Base-by-base conservation (phyloP, 352 stramenopile species). In the Globisporangium solare region DNA sequence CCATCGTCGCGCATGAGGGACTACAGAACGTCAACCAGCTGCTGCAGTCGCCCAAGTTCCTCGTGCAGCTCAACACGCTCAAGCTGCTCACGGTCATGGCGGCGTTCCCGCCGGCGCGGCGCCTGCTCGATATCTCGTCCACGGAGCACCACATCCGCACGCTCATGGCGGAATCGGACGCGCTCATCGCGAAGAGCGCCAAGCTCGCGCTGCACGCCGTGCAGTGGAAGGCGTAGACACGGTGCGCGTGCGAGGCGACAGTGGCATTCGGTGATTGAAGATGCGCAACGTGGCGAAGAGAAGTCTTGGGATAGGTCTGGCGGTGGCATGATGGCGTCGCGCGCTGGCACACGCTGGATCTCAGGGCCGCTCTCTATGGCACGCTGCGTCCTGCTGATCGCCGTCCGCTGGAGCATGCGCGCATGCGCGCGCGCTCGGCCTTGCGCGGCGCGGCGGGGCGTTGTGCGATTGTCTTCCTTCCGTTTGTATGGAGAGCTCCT, bases 11-110 rank as follows among this genome's bases (percentile, higher is more conserved):
- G 14, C 61, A 60, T 27, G 74, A 86, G 14, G 76, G 64, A 5
- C 66, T 88, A 7, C 56, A 67, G 24, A 64, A 39, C n/a, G 55
- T 86, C 40, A 86, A 86, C 45, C 73, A 85, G 48, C 58, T 92
- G 39, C 65, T 92, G 60, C 69, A 89, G 65, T 71, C 78, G 51
- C 64, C 71, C 54, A 80, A 77, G 49, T 51, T 68, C 39, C 65
- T 76, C 35, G 59, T 90, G 46, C 78, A 89, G 60, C 64, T 92
- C 50, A 87, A 88, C 61, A 65, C 71, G 15, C 60, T 79, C 42
- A 90, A 92, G 58, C 56, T 92, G 27, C 63, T 90, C 46, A 65
- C 78, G 5, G 69, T 80, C 39, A 64, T 89, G 51, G 73, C 79
- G 32, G 73, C 82, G 52, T 76, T 81, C 37, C 82, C 82, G 21